Evolutionary conservation across 768 basidiomycete species (phyloP).

Genomic region (Cyclocybe cylindracea): DNA sequence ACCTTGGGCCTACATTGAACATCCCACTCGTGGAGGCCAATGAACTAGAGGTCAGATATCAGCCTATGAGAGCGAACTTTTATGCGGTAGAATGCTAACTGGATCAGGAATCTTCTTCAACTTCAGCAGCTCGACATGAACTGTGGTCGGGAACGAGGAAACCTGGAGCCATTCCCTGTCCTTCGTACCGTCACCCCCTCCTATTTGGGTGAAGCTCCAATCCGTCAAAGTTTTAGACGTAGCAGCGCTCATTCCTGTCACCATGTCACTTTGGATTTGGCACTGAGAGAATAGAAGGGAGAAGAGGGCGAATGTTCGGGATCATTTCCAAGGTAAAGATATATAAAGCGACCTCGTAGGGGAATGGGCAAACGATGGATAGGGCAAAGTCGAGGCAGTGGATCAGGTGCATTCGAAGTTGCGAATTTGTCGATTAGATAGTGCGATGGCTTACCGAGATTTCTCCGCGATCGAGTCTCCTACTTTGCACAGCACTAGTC

Average conservation of each 20-base stretch:
- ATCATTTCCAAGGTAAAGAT: not conserved
- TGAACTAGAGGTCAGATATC: conserved; percentile 45
- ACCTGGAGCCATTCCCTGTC: conserved; percentile 68
- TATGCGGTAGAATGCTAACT: conserved; percentile 38
- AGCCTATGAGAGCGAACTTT: not conserved
- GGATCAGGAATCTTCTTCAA: conserved; percentile 79
- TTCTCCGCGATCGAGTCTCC: conserved; percentile 19
- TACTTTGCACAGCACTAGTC: no score
- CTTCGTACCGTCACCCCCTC: conserved; percentile 57
- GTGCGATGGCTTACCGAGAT: conserved; percentile 22
- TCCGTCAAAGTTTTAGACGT: conserved; percentile 28
- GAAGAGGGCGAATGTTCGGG: not conserved
- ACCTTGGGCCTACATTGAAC: conserved; percentile 71
- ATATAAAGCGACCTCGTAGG: conserved; percentile 5
- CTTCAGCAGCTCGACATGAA: conserved; percentile 84
- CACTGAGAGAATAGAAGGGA: not conserved
- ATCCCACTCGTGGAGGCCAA: conserved; percentile 85
- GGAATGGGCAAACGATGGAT: conserved; percentile 1
- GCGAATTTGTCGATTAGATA: conserved; percentile 10
- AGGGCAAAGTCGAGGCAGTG: not conserved
- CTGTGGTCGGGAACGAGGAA: conserved; percentile 76
- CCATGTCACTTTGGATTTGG: not conserved
- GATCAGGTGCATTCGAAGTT: conserved; percentile 8
- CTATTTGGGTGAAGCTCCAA: conserved; percentile 73
- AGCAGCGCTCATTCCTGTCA: conserved; percentile 4